phyloP scores from a whole-genome alignment of 371 early-diverging fungal genomes.

The Mucor piriformis region DNA sequence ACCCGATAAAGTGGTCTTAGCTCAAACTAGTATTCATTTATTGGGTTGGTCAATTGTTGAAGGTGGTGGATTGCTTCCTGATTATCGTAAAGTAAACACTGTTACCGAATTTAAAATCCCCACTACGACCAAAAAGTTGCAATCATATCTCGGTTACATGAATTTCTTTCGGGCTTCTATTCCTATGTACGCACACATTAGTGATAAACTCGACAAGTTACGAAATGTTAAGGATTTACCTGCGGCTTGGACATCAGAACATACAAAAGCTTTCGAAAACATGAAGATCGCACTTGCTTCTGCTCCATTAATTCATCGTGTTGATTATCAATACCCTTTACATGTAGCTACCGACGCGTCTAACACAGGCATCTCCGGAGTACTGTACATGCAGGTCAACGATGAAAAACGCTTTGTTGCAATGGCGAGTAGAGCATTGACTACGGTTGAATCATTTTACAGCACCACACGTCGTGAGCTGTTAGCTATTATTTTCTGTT shows the following conservation, averaged over 20 bases:
- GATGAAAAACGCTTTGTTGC: too few species aligned
- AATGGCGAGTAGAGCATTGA: too few species aligned
- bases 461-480: too few species aligned
- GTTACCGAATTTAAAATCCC: neutral
- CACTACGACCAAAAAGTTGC: neutral
- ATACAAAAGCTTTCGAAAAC: slow-evolving; percentile 3
- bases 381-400: too few species aligned
- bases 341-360: too few species aligned
- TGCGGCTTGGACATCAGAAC: neutral
- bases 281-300: too few species aligned
- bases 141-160: neutral
- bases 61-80: neutral
- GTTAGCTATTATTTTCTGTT: too few species aligned
- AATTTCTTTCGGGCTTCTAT: slow-evolving; percentile 5
- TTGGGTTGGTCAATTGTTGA: slow-evolving; percentile 5
- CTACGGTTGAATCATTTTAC: too few species aligned
- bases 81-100: slow-evolving; percentile 1
- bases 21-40: slow-evolving; percentile 5
- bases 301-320: too few species aligned
- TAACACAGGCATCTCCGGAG: too few species aligned
- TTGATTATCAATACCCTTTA: too few species aligned
- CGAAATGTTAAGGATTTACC: neutral
- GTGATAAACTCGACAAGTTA: neutral
- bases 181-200: neutral
- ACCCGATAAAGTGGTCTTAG: neutral